Evolutionary conservation across 257 asterid genomes (phyloP), one percentile per base, ranked within the genome.

Genomic region (Mitragyna speciosa): DNA sequence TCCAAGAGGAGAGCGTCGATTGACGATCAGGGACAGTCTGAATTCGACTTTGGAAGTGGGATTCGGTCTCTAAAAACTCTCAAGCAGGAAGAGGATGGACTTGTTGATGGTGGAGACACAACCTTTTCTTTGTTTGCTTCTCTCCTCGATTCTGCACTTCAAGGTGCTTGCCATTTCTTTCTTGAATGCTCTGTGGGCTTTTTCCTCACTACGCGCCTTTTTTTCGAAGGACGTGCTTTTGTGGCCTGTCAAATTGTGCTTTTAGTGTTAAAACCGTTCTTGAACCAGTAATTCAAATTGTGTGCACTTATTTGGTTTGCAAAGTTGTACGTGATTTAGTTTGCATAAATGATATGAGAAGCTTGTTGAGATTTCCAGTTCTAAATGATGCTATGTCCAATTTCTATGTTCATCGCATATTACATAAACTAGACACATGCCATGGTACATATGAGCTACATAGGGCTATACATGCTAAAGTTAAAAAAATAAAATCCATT

Each of bases 141-240:
- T 80, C 87, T 96, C 75, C 91, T 96, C 80, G 97, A 95, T 86
- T 93, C 98, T 87, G 88, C 96, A 78, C 89, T 90, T 78, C 96
- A 93, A 95, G 99, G 99, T 95, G 68, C 87, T 43, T 85, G 58
- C 69, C 33, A 51, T 80, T 54, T 17, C 17, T 51, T 31, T 58
- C 24, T 49, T 66, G 39, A 30, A 48, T 39, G 12, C 6, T 56
- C 54, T 56, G 41, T 72, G 56, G 49, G 36, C n/a, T 5, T 72
- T 59, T 64, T 78, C 48, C 45, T 47, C 8, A 75, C 24, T 36
- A 69, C 72, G 26, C 48, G 12, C 56, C 54, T 75, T 33, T 19
- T 19, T 45, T 79, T 19, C 52, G 6, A 63, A 36, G 20, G 70
- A 19, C 58, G 71, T 70, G 28, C 26, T 43, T 9, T 65, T 7